Evolutionary conservation across 257 asterid species (phyloP), one percentile per base, ranked within the genome.

Genomic region (Mitragyna speciosa): DNA sequence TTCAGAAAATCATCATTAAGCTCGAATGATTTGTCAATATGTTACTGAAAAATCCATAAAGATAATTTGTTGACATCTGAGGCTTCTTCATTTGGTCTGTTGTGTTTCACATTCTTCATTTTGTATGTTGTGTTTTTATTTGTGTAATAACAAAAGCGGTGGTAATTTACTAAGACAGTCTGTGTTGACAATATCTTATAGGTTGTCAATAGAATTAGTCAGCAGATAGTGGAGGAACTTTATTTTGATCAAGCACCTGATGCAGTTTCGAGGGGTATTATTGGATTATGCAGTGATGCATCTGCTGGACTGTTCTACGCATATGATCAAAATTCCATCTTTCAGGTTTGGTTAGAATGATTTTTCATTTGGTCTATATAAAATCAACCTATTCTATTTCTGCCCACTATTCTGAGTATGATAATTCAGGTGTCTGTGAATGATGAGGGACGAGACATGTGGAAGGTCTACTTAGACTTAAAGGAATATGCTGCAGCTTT

Each of bases 291-390:
- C 88, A 93, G 97, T 80, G 99, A 95, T 73, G 98, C 99, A 64
- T 90, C 99, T 84, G 98, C 99, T 76, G 99, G 99, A 82, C 89
- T 95, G 83, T 95, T 95, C 86, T 95, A 95, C 82, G 99, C 97
- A 65, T 95, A 93, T 79, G 98, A 95, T 84, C 97, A 93, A 80
- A 89, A 89, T 82, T 91, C 98, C 79, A 92, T 95, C 82, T 95
- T 92, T 88, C 98, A 95, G 99, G 99, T 92, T 77, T 78, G 3
- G 49, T 73, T 84, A 41, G 65, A 43, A 56, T 20, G 41, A 54
- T 41, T 2, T 71, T 78, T 61, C 12, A 36, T 80, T 80, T 75
- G 69, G 74, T 63, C 63, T 76, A 73, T 51, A 68, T 78, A 76
- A 76, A 49, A 76, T 45, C 41, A 41, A 24, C 51, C 76, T 28